A percentile compares a stretch with the other conserved stretches of the same genome.
Evolutionary conservation across 2,329 filamentous ascomycete genomes (phyloP).

Genomic region (Talaromyces islandicus): DNA sequence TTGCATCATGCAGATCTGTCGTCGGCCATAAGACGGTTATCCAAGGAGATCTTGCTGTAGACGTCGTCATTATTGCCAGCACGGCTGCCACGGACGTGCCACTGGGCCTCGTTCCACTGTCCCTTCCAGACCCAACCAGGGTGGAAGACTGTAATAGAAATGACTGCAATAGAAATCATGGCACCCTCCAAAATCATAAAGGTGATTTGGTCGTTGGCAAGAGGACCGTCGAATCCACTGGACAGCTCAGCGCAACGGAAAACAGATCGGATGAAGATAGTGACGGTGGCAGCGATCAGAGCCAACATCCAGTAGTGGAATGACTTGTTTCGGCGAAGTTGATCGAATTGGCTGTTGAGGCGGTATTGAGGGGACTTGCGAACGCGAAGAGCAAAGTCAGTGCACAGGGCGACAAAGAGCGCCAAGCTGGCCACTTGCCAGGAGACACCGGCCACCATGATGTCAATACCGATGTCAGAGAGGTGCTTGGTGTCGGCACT

Average conservation of each 20-base stretch:
- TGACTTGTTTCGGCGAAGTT: slow-evolving; percentile 7
- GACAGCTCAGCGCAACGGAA: slow-evolving; percentile 48
- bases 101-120: slow-evolving; percentile 1
- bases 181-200: slow-evolving; percentile 51
- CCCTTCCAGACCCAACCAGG: slow-evolving; percentile 28
- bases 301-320: slow-evolving; percentile 15
- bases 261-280: slow-evolving; percentile 43
- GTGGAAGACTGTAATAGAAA: slow-evolving; percentile 43
- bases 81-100: background rate
- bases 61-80: background rate
- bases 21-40: background rate
- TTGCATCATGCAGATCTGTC: background rate
- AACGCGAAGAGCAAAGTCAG: slow-evolving; percentile 46
- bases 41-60: background rate
- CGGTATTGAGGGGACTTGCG: slow-evolving; percentile 12
- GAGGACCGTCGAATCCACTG: slow-evolving; percentile 39
- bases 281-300: slow-evolving; percentile 36
- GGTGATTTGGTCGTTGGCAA: slow-evolving; percentile 45
- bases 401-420: slow-evolving; percentile 47
- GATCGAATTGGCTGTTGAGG: slow-evolving; percentile 7
- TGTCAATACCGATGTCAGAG: slow-evolving; percentile 46
- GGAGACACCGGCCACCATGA: slow-evolving; percentile 60
- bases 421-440: slow-evolving; percentile 56
- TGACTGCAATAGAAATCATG: slow-evolving; percentile 46
- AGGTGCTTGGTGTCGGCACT: slow-evolving; percentile 32